Conservation (phyloP, 2,329 filamentous ascomycete genomes). For the Diaporthe sp. region DNA sequence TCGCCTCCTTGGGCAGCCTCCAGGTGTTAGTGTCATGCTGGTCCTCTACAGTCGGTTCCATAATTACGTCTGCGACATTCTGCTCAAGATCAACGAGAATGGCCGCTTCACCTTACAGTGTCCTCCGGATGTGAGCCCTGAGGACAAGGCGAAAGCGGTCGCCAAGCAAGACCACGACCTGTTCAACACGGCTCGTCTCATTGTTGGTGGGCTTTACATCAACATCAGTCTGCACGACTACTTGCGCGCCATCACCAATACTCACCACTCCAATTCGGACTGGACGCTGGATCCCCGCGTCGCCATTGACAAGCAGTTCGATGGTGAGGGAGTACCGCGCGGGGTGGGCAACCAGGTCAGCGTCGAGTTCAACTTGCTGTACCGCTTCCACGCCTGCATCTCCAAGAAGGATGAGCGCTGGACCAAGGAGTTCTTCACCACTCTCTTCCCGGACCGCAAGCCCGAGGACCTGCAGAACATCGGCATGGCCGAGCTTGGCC, state of each 20-base stretch:
- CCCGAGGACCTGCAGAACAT: constrained; percentile 13
- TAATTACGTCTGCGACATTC: constrained; percentile 65
- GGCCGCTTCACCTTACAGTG: constrained; percentile 63
- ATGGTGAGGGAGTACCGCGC: constrained; percentile 58
- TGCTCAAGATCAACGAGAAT: constrained; percentile 74
- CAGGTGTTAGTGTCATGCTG: constrained; percentile 73
- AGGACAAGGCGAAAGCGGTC: constrained; percentile 43
- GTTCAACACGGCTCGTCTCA: constrained; percentile 66
- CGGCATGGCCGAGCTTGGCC: constrained; percentile 36
- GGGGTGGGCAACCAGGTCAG: constrained; percentile 75
- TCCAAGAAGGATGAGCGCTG: constrained; percentile 70
- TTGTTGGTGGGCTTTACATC: constrained; percentile 65
- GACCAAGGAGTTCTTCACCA: constrained; percentile 65
- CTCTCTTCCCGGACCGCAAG: constrained; percentile 37
- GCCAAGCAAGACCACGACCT: constrained; percentile 56
- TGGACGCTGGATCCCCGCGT: constrained; percentile 72
- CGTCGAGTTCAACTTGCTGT: constrained; percentile 75
- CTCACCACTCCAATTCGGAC: constrained; percentile 57
- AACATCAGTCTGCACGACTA: constrained; percentile 70
- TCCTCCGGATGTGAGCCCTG: not conserved
- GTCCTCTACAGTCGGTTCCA: constrained; percentile 78
- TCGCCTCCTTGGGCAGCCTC: constrained; percentile 73
- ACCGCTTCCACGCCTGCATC: constrained; percentile 73
- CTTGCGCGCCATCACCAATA: constrained; percentile 68
- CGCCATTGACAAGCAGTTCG: constrained; percentile 50